phyloP scores from a whole-genome alignment of 805 yeast genomes.

The Scheffersomyces stipitis region DNA sequence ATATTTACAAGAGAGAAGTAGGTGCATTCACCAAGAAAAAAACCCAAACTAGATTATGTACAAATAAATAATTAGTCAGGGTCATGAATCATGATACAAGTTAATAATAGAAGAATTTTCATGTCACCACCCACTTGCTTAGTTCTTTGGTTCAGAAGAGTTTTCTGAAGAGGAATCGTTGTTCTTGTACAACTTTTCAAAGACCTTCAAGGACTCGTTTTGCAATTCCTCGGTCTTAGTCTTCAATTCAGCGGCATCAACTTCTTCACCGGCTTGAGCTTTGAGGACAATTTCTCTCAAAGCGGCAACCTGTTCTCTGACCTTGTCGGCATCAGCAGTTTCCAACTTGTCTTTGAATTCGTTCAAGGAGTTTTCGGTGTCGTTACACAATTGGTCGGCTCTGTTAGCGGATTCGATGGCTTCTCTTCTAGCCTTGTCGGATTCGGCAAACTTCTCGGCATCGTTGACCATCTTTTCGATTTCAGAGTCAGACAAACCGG shows the following conservation, averaged over 20 bases:
- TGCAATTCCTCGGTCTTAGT: conserved; percentile 74
- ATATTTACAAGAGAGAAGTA: too few species aligned
- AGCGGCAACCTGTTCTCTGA: conserved; percentile 52
- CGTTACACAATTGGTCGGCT: conserved; percentile 70
- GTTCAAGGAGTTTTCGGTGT: conserved; percentile 48
- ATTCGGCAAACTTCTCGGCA: conserved; percentile 85
- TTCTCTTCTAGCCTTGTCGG: conserved; percentile 84
- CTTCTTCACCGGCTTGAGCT: conserved; percentile 64
- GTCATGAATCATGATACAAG: too few species aligned
- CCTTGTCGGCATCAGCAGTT: conserved; percentile 46
- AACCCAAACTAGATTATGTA: too few species aligned
- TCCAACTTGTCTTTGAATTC: conserved; percentile 49
- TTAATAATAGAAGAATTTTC: too few species aligned
- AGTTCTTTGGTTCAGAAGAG: conserved; percentile 24
- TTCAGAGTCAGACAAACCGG: conserved; percentile 87
- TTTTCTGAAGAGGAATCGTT: conserved; percentile 21
- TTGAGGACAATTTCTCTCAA: conserved; percentile 67
- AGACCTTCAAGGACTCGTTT: conserved; percentile 70
- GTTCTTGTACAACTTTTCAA: conserved; percentile 56
- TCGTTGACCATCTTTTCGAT: conserved; percentile 89
- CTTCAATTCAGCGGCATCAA: conserved; percentile 63
- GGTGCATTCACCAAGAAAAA: too few species aligned
- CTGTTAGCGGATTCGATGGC: conserved; percentile 83
- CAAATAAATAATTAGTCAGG: too few species aligned
- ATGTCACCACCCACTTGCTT: conserved; percentile 9